Percentiles rank a stretch among this genome's conserved stretches.
Conservation (phyloP, 2,329 filamentous ascomycete genomes). For the Stromatinia cepivora region DNA sequence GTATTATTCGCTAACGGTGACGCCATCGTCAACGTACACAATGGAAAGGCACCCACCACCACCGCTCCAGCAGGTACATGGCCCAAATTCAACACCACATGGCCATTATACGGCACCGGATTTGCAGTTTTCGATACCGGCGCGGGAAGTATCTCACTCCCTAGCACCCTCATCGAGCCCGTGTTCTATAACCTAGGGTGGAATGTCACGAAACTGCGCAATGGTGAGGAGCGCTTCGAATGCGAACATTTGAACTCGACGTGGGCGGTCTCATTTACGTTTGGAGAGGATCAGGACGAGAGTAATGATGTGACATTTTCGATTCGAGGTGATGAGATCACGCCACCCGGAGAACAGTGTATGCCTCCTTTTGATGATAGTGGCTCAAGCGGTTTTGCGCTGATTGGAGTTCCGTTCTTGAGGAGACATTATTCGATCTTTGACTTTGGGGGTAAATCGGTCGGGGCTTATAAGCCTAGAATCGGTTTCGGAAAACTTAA, state of each 20-base stretch:
- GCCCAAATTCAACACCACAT: neutral
- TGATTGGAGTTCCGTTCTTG: neutral
- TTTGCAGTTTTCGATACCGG: constrained; percentile 19
- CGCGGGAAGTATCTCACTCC: constrained; percentile 7
- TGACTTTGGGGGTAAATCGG: constrained; percentile 1
- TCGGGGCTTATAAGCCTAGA: neutral
- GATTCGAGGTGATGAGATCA: constrained; percentile 5
- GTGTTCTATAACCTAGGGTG: constrained; percentile 9
- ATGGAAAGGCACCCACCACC: neutral
- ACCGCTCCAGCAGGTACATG: neutral
- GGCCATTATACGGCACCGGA: neutral
- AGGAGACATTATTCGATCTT: neutral
- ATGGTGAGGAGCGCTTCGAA: neutral
- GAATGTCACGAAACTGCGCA: neutral
- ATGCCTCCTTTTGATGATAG: constrained; percentile 12
- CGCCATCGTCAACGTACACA: neutral
- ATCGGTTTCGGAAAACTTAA: constrained; percentile 11
- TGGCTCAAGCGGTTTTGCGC: neutral
- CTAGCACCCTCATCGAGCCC: neutral
- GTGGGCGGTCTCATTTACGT: constrained; percentile 16
- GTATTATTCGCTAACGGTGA: neutral
- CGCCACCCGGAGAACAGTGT: neutral
- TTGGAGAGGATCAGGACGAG: neutral
- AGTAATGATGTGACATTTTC: neutral
- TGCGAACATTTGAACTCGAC: constrained; percentile 13